Percentiles rank a stretch among this genome's conserved stretches.
Evolutionary conservation across 257 asterid species (phyloP).

Genomic region (Plantago elongata): DNA sequence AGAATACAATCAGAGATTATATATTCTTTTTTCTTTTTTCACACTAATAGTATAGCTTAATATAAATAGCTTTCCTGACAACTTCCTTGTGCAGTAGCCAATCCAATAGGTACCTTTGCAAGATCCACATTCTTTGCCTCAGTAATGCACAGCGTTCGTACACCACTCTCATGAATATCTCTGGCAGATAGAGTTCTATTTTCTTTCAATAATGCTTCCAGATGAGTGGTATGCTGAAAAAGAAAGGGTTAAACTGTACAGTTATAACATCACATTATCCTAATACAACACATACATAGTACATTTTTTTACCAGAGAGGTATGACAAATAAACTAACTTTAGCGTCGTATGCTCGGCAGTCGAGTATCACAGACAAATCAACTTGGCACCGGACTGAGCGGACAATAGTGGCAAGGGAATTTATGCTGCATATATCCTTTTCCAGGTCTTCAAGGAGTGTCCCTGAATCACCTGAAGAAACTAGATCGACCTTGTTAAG

Average conservation of each 20-base stretch:
- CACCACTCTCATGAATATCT: constrained; percentile 75
- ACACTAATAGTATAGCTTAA: not conserved
- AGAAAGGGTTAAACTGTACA: not conserved
- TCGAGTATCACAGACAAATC: constrained; percentile 70
- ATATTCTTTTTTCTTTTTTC: no score
- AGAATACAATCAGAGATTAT: no score
- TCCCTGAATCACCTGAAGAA: constrained; percentile 45
- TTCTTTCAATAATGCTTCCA: constrained; percentile 72
- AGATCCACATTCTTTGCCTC: constrained; percentile 56
- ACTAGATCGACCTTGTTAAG: constrained; percentile 91
- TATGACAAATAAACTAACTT: constrained; percentile 34
- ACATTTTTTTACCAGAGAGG: not conserved
- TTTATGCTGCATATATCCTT: constrained; percentile 69
- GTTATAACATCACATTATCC: constrained; percentile 7
- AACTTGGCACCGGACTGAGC: constrained; percentile 77
- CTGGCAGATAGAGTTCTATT: constrained; percentile 58
- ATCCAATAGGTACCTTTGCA: constrained; percentile 61
- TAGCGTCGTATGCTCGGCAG: constrained; percentile 78
- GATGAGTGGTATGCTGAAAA: constrained; percentile 69
- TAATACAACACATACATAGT: constrained; percentile 8
- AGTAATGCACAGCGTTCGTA: constrained; percentile 75
- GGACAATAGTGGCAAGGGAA: constrained; percentile 70
- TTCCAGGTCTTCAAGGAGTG: constrained; percentile 60
- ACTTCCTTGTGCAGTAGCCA: constrained; percentile 4
- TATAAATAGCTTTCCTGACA: constrained; percentile 8